These are phyloP conservation scores for Platismatia glauca DNA, from an alignment of 495 filamentous ascomycete genomes.

Conservation along the genomic window DNA sequence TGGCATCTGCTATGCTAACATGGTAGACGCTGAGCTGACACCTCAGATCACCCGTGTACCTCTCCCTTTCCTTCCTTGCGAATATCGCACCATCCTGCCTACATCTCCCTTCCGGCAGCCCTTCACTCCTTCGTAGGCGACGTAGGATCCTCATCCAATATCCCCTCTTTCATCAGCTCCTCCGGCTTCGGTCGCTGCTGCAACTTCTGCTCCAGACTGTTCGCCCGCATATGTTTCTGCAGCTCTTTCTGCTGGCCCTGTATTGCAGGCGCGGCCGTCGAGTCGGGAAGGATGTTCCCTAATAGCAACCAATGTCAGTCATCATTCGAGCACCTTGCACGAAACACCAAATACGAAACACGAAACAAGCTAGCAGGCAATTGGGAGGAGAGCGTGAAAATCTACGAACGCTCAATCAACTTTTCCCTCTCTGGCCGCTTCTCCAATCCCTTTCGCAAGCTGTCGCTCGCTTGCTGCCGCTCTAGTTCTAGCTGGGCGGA, in stretches of 20 bases:
- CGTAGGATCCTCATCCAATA: slow-evolving; percentile 50
- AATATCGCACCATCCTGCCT: not conserved
- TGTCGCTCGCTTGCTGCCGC: slow-evolving; percentile 54
- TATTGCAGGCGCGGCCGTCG: slow-evolving; percentile 62
- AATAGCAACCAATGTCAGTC: not conserved
- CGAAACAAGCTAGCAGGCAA: no score
- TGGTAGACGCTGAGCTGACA: not conserved
- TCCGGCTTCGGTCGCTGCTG: slow-evolving; percentile 65
- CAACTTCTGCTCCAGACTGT: slow-evolving; percentile 76
- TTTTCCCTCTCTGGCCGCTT: slow-evolving; percentile 56
- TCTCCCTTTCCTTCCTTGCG: not conserved
- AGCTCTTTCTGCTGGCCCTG: slow-evolving; percentile 72
- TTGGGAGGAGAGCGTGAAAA: not conserved
- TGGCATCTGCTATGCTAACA: not conserved
- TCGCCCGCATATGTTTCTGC: slow-evolving; percentile 73
- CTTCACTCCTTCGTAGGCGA: slow-evolving; percentile 15
- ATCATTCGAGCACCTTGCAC: no score
- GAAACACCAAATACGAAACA: no score
- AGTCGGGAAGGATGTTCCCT: slow-evolving; percentile 79
- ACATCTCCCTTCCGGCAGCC: not conserved
- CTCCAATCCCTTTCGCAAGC: slow-evolving; percentile 56
- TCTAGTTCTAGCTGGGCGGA: slow-evolving; percentile 52
- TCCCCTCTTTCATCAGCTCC: slow-evolving; percentile 66
- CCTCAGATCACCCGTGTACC: not conserved
- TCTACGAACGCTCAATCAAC: slow-evolving; percentile 58